Evolutionary conservation across 768 basidiomycete genomes (phyloP).

Genomic region (Rhizopogon sp.): DNA sequence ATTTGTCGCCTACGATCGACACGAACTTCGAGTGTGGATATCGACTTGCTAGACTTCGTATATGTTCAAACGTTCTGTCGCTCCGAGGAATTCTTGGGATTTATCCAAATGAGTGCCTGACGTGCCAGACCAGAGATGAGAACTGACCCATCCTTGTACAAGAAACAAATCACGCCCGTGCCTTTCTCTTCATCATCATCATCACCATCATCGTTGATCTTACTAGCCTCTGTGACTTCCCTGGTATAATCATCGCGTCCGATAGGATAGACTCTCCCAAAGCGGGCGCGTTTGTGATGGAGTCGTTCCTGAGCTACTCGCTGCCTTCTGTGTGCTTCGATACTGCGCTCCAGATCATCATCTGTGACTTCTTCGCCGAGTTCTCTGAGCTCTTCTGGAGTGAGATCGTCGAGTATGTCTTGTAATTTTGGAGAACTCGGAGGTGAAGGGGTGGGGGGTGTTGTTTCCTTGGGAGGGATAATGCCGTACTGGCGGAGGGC

Average conservation of each 20-base stretch:
- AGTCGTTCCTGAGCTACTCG: conserved; percentile 59
- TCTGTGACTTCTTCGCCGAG: conserved; percentile 69
- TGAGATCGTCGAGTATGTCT: conserved; percentile 61
- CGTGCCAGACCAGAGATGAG: background rate
- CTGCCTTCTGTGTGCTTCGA: conserved; percentile 60
- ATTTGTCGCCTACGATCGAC: conserved; percentile 90
- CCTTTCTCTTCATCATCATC: conserved; percentile 61
- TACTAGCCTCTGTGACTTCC: conserved; percentile 93
- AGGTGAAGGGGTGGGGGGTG: conserved; percentile 76
- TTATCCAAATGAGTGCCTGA: conserved; percentile 1
- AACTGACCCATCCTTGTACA: conserved; percentile 92
- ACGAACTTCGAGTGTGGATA: conserved; percentile 95
- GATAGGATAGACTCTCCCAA: conserved; percentile 85
- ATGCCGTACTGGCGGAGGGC: conserved; percentile 91
- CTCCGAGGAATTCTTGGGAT: conserved; percentile 70
- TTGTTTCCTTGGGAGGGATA: conserved; percentile 65
- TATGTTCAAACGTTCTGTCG: conserved; percentile 66
- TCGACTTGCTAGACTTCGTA: conserved; percentile 68
- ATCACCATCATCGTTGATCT: conserved; percentile 58
- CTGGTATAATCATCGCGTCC: conserved; percentile 90
- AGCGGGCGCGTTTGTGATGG: conserved; percentile 58
- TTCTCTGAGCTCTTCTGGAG: conserved; percentile 58
- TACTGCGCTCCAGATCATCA: conserved; percentile 70
- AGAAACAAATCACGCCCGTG: conserved; percentile 89
- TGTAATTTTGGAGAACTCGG: conserved; percentile 71